Percentiles rank a stretch among this genome's conserved stretches.
phyloP scores from a whole-genome alignment of 2,329 filamentous ascomycete species.

The Apiospora kogelbergensis region DNA sequence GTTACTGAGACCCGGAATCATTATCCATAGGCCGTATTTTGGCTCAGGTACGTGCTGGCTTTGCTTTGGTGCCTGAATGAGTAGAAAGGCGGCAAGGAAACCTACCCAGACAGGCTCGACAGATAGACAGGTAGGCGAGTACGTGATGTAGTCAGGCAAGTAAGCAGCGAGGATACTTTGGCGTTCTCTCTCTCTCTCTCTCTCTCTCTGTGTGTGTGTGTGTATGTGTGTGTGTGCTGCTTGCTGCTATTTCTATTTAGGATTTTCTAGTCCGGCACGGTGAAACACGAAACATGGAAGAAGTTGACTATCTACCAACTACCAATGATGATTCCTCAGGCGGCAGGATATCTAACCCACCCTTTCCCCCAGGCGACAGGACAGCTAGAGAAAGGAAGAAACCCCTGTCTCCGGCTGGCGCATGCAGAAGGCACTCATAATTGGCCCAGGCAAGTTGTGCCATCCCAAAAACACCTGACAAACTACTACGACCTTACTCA shows the following conservation, averaged over 20 bases:
- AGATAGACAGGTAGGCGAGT: not conserved
- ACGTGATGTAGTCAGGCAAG: not conserved
- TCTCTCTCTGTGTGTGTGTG: not conserved
- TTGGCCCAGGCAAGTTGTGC: not conserved
- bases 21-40: not conserved
- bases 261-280: constrained; percentile 10
- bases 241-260: constrained; percentile 6
- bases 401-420: constrained; percentile 6
- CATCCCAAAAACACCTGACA: constrained; percentile 7
- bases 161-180: not conserved
- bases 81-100: not conserved
- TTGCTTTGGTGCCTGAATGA: not conserved
- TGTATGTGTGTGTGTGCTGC: not conserved
- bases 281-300: constrained; percentile 10
- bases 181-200: not conserved
- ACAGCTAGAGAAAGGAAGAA: constrained; percentile 6
- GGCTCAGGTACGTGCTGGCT: constrained; percentile 4
- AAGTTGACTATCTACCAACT: constrained; percentile 3
- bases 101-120: too few species aligned
- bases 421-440: constrained; percentile 5
- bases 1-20: not conserved
- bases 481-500: not conserved
- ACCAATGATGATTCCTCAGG: constrained; percentile 7
- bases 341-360: constrained; percentile 5
- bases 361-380: not conserved